phyloP scores from a whole-genome alignment of 306 rosid species.

The Mimosa bimucronata region DNA sequence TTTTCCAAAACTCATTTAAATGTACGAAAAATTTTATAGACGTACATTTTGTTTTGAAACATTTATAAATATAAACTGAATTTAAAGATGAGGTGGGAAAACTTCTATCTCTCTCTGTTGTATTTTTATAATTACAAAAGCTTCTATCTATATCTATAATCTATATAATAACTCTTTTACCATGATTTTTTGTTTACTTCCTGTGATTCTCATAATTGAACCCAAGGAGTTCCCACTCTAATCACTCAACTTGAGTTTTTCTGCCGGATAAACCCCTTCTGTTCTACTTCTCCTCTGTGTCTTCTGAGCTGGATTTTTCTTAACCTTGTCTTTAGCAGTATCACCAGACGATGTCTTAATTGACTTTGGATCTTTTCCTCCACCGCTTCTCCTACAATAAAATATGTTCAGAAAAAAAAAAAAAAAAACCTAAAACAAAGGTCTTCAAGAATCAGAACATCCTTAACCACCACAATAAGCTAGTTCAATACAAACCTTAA shows the following conservation, averaged over 20 bases:
- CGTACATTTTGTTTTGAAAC: not conserved
- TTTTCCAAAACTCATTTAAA: not conserved
- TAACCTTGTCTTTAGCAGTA: constrained; percentile 36
- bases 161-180: not conserved
- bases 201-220: not conserved
- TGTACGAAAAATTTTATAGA: not conserved
- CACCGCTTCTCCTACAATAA: constrained; percentile 39
- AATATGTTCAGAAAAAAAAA: not conserved
- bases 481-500: constrained; percentile 50
- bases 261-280: constrained; percentile 50
- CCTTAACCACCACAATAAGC: not conserved
- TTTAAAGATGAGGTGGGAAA: not conserved
- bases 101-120: not conserved
- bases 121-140: not conserved
- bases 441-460: constrained; percentile 23
- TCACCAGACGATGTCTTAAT: constrained; percentile 33
- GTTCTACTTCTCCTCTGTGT: constrained; percentile 29
- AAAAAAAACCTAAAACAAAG: constrained; percentile 11
- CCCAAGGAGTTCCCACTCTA: not conserved
- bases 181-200: not conserved
- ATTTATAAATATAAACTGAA: not conserved
- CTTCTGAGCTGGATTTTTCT: constrained; percentile 30
- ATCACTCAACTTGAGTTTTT: constrained; percentile 45
- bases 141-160: not conserved
- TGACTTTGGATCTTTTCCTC: constrained; percentile 42